These are phyloP conservation scores for Oemleria cerasiformis DNA, from an alignment of 306 rosid species.

Conservation along the genomic window DNA sequence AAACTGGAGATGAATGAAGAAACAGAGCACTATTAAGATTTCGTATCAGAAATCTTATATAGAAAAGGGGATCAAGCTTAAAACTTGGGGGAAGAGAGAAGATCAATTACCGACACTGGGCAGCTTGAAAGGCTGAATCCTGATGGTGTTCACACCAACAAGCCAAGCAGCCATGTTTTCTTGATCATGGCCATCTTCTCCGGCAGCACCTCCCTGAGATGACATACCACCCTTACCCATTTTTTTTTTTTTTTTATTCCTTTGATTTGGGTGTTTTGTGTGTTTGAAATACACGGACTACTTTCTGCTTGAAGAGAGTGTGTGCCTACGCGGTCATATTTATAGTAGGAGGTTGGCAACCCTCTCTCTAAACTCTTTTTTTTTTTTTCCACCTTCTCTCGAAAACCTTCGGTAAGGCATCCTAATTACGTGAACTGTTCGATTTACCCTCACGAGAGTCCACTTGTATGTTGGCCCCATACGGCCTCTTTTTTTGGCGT, in stretches of 20 bases:
- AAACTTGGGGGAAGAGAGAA: background rate
- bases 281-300: background rate
- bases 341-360: no score
- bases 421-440: no score
- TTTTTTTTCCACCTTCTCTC: no score
- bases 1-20: background rate
- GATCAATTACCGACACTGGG: slow-evolving; percentile 55
- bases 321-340: background rate
- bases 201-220: slow-evolving; percentile 30
- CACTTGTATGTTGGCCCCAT: no score
- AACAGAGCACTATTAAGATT: no score
- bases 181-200: slow-evolving; percentile 35
- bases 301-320: background rate
- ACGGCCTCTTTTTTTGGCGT: no score
- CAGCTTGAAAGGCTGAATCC: slow-evolving; percentile 79
- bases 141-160: slow-evolving; percentile 58
- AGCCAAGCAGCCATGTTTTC: slow-evolving; percentile 96
- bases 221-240: slow-evolving; percentile 84
- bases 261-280: background rate
- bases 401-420: no score
- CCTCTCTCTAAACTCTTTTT: no score
- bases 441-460: no score
- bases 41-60: no score
- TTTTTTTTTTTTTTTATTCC: slow-evolving; percentile 3
- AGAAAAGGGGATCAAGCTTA: background rate